Conservation (phyloP, 2,329 filamentous ascomycete species). For the Talaromyces sp. region DNA sequence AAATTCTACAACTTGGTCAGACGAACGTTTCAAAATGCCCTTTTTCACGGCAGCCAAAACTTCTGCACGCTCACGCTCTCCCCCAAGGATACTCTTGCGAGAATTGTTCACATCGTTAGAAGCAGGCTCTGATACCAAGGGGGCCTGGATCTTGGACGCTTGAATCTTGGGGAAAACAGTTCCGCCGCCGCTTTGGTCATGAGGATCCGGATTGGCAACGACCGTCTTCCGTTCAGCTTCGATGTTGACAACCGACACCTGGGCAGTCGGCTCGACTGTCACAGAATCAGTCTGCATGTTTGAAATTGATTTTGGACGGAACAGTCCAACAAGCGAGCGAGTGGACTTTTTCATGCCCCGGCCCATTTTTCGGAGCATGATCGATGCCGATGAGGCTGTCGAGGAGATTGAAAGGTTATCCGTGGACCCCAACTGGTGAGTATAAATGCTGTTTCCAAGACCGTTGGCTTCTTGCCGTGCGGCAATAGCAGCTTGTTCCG, state of each 20-base stretch:
- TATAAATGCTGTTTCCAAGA: conserved; percentile 90
- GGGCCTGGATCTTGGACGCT: conserved; percentile 57
- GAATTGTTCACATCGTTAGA: conserved; percentile 21
- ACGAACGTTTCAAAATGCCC: conserved; percentile 87
- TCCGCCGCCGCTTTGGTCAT: conserved; percentile 63
- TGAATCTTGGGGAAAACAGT: conserved; percentile 83
- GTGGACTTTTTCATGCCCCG: conserved; percentile 95
- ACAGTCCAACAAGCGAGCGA: conserved; percentile 85
- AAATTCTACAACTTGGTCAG: neutral
- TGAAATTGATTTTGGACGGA: conserved; percentile 87
- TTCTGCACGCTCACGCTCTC: conserved; percentile 85
- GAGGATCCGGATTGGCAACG: conserved; percentile 64
- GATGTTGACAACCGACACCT: conserved; percentile 91
- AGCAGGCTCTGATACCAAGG: conserved; percentile 35
- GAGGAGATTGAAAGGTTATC: conserved; percentile 68
- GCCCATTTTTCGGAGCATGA: conserved; percentile 86
- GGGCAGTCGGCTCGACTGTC: conserved; percentile 62
- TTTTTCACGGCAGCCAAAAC: conserved; percentile 89
- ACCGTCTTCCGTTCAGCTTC: conserved; percentile 86
- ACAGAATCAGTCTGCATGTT: conserved; percentile 68
- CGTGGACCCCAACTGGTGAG: conserved; percentile 72
- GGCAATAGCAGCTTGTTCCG: conserved; percentile 86
- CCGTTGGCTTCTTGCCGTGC: conserved; percentile 88
- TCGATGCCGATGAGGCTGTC: conserved; percentile 45
- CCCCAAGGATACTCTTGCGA: conserved; percentile 85